phyloP scores from a whole-genome alignment of 331 rosid species.

The Phaseolus coccineus region DNA sequence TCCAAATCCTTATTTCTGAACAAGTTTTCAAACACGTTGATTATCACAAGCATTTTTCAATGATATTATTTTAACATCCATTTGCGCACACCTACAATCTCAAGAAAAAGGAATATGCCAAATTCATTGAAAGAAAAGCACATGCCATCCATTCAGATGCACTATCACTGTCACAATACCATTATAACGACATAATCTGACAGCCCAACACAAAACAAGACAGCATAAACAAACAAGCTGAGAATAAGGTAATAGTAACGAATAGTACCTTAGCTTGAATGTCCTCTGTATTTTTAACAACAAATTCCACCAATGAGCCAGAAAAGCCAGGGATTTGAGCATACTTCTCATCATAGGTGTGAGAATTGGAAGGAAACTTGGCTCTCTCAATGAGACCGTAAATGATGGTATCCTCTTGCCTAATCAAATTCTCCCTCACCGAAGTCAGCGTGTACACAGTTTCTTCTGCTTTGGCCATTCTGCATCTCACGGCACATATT shows the following conservation, averaged over 20 bases:
- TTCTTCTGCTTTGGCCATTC: slow-evolving; percentile 55
- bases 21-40: neutral
- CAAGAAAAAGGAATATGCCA: slow-evolving; percentile 6
- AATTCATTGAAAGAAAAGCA: slow-evolving; percentile 13
- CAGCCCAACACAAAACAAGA: slow-evolving; percentile 3
- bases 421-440: slow-evolving; percentile 68
- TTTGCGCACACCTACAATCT: neutral
- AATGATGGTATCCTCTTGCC: slow-evolving; percentile 84
- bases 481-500: slow-evolving; percentile 4
- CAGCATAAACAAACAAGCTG: neutral
- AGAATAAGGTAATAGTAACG: neutral
- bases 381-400: slow-evolving; percentile 81
- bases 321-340: slow-evolving; percentile 37
- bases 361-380: slow-evolving; percentile 65
- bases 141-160: neutral
- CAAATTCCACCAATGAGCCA: slow-evolving; percentile 64
- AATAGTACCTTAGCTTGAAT: slow-evolving; percentile 69
- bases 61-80: slow-evolving; percentile 1
- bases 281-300: slow-evolving; percentile 66
- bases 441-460: slow-evolving; percentile 60
- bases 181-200: neutral
- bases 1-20: neutral
- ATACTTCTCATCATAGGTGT: slow-evolving; percentile 51
- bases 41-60: neutral
- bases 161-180: neutral